Conservation (phyloP, 2,329 filamentous ascomycete species). For the Ophiostoma sp. region DNA sequence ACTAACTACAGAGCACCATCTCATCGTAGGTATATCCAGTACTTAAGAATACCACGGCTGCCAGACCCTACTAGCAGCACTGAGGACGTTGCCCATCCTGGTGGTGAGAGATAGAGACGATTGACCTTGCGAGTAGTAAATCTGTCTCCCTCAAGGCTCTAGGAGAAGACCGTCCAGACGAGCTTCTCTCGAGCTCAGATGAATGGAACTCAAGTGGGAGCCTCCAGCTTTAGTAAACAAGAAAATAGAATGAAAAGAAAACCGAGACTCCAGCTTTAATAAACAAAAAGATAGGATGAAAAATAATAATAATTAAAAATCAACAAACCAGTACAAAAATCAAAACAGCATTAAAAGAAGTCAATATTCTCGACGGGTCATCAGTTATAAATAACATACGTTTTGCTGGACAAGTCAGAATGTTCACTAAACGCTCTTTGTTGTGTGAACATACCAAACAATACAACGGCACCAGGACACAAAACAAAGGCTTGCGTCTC, state of each 20-base stretch:
- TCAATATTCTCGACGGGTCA: too few relatives aligned
- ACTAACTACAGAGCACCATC: not conserved
- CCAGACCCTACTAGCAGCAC: not conserved
- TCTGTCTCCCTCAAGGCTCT: not conserved
- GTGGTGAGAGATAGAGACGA: not conserved
- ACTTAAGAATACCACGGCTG: not conserved
- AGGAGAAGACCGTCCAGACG: not conserved
- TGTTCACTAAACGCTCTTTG: not conserved
- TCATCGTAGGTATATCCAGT: not conserved
- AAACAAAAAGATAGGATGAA: not conserved
- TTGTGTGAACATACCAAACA: not conserved
- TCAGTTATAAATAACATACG: not conserved
- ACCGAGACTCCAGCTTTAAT: too few relatives aligned
- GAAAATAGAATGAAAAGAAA: not conserved
- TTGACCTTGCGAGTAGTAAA: too few relatives aligned
- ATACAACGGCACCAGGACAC: not conserved
- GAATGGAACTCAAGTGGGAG: not conserved
- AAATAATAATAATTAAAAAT: not conserved
- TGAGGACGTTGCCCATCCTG: not conserved
- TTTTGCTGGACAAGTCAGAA: not conserved
- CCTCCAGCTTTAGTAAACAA: not conserved
- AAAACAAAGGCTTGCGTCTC: not conserved
- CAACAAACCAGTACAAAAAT: not conserved
- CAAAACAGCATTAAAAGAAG: not conserved
- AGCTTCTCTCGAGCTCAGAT: not conserved